Evolutionary conservation across 306 rosid species (phyloP), one percentile per base, ranked within the genome.

Genomic region (Senna tora): DNA sequence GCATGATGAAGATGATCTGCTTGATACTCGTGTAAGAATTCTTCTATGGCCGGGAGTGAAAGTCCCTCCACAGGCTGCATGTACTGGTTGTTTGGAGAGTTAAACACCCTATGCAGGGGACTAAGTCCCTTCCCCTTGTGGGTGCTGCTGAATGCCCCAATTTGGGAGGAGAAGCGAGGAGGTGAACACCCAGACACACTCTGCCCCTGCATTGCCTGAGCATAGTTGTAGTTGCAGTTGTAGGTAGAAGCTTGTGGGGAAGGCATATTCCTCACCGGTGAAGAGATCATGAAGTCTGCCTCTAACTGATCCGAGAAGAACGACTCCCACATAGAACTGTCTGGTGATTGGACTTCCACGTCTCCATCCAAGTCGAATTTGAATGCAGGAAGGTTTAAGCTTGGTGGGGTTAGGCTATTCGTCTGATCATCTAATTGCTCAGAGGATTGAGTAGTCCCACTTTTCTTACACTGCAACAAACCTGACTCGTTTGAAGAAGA

Each of bases 91-190:
- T 85, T 86, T 9, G 91, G 90, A 5, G 93, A 90, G 82, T 79
- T 93, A 51, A 83, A 90, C 0, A 90, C 94, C 84, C 74, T 87
- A 7, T 89, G 96, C 19, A 93, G 96, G 4, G 98, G 97, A 51
- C 98, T 93, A 0, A 84, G 82, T 67, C 98, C 93, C 67, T 90
- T 93, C 45, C 96, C 92, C 83, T 88, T 93, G n/a, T 68, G 67
- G 45, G 6, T 65, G 69, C 83, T 86, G 38, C 79, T 82, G 41
- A 83, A 85, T 54, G 96, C 76, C 60, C 98, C 96, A 9, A 82
- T 45, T 0, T 78, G 87, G 2, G 91, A 76, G 0, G 82, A 76
- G 25, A 77, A 74, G 2, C 96, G 87, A 17, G 97, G 93, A 13
- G 97, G 97, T 7, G 96, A 90, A 75, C 81, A 77, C 0, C 86